Percentiles rank a stretch among this genome's conserved stretches.
Evolutionary conservation across 768 basidiomycete species (phyloP).

Genomic region (Pleurotus tuoliensis): DNA sequence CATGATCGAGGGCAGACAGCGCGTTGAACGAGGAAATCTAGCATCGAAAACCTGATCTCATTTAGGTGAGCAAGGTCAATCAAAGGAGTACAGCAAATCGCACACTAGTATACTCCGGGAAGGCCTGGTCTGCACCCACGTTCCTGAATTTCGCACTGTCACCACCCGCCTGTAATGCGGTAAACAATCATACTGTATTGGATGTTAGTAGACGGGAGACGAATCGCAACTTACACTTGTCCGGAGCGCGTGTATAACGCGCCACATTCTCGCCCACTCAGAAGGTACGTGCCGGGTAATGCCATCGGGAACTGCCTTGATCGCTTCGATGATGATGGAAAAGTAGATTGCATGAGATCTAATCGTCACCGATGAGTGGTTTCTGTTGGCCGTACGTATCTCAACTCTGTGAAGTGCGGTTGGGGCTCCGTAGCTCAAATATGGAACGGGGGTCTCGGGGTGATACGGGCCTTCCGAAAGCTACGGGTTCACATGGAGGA

Average conservation of each 20-base stretch:
- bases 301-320: conserved; percentile 5
- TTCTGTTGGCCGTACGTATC: background rate
- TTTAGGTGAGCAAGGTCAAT: background rate
- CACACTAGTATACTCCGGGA: background rate
- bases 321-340: background rate
- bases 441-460: background rate
- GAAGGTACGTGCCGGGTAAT: background rate
- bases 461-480: background rate
- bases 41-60: conserved; percentile 2
- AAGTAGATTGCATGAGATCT: background rate
- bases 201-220: no score
- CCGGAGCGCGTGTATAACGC: conserved; percentile 7
- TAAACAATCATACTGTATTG: background rate
- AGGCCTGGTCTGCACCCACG: background rate
- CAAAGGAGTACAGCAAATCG: background rate
- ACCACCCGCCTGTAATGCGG: background rate
- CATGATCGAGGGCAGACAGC: no score
- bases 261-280: conserved; percentile 3
- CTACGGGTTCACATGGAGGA: background rate
- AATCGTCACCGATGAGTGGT: background rate
- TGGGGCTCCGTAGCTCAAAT: background rate
- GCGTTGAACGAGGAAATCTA: background rate
- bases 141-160: background rate
- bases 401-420: background rate
- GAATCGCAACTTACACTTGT: conserved; percentile 2